Evolutionary conservation across 2,329 filamentous ascomycete species (phyloP).

Genomic region (Ophiostoma australiae): DNA sequence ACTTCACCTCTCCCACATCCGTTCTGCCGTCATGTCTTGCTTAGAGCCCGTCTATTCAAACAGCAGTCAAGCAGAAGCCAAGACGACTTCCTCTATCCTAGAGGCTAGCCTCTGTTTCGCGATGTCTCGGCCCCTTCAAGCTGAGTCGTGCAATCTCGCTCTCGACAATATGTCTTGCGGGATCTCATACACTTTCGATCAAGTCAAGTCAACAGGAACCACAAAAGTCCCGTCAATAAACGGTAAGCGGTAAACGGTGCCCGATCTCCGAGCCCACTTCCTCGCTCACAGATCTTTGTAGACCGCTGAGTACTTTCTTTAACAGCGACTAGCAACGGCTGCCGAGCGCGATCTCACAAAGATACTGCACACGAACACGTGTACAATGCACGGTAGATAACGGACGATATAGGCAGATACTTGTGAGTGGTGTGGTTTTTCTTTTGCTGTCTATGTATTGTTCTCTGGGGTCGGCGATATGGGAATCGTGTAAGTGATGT

Average conservation of each 20-base stretch:
- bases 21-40: background rate
- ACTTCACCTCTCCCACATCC: background rate
- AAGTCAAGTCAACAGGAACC: background rate
- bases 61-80: background rate
- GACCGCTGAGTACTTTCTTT: no score
- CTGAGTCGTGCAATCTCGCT: background rate
- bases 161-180: background rate
- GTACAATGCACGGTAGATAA: background rate
- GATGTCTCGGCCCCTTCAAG: constrained; percentile 17
- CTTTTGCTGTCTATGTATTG: background rate
- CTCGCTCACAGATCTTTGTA: background rate
- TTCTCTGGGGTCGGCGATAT: background rate
- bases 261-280: background rate
- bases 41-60: background rate
- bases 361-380: background rate
- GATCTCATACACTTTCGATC: background rate
- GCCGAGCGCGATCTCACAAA: background rate
- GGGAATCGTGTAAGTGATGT: background rate
- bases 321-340: background rate
- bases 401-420: background rate
- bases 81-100: background rate
- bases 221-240: background rate
- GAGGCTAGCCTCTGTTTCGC: constrained; percentile 12
- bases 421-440: background rate
- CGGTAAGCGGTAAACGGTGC: background rate